Conservation (phyloP, 306 rosid species). For the Neltuma alba region DNA sequence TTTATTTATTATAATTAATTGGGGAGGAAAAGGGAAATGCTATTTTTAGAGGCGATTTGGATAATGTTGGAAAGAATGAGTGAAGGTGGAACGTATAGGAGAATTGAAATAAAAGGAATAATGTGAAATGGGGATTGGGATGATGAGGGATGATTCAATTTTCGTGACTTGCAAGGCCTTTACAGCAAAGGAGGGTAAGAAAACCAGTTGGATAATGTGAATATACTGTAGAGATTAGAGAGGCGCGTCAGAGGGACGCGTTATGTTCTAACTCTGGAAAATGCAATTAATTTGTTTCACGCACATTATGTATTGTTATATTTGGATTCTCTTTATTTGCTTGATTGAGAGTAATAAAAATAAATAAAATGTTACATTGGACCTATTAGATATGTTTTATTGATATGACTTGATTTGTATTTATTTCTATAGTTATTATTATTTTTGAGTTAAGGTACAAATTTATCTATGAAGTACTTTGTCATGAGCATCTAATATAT, state of each 20-base stretch:
- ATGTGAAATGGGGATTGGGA: background rate
- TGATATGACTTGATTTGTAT: too few relatives aligned
- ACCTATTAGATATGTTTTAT: too few relatives aligned
- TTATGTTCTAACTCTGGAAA: background rate
- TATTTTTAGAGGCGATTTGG: slow-evolving; percentile 17
- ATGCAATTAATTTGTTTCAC: background rate
- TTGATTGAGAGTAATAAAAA: too few relatives aligned
- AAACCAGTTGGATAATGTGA: background rate
- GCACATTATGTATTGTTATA: too few relatives aligned
- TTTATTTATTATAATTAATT: background rate
- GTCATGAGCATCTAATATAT: too few relatives aligned
- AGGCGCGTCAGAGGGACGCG: background rate
- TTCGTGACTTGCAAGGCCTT: slow-evolving; percentile 49
- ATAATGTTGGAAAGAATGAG: slow-evolving; percentile 38
- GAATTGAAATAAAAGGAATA: background rate
- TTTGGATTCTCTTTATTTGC: too few relatives aligned
- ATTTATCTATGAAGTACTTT: too few relatives aligned
- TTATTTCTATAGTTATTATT: too few relatives aligned
- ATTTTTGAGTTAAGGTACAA: too few relatives aligned
- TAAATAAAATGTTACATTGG: too few relatives aligned
- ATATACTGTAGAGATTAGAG: background rate
- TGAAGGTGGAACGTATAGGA: slow-evolving; percentile 40
- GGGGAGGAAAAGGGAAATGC: background rate
- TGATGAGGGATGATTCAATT: slow-evolving; percentile 1
- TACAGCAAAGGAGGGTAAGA: slow-evolving; percentile 14